Evolutionary conservation across 495 filamentous ascomycete species (phyloP).

Genomic region (Penicillium silybi): DNA sequence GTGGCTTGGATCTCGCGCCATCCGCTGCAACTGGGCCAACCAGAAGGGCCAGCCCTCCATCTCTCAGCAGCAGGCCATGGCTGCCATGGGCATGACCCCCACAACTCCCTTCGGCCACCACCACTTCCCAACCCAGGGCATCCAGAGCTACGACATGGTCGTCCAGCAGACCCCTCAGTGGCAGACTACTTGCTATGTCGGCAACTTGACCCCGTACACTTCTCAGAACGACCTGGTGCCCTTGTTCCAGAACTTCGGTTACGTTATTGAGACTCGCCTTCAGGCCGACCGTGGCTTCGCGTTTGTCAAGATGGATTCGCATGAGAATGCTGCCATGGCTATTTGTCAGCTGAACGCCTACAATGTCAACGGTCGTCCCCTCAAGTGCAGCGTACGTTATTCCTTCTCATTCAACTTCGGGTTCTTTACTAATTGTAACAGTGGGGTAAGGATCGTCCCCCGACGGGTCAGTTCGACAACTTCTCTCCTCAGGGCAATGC

Average conservation of each 20-base stretch:
- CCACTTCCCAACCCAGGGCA: conserved; percentile 94
- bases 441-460: conserved; percentile 99
- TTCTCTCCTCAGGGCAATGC: conserved; percentile 65
- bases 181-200: conserved; percentile 99
- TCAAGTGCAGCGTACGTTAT: conserved; percentile 93
- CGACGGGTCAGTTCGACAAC: conserved; percentile 75
- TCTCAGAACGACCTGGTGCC: conserved; percentile 93
- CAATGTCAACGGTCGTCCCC: conserved; percentile 92
- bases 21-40: conserved; percentile 99
- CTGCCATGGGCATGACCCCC: conserved; percentile 97
- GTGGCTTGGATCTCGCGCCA: conserved; percentile 97
- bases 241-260: conserved; percentile 97
- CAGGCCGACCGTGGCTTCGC: conserved; percentile 97
- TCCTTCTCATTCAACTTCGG: background rate
- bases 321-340: conserved; percentile 97
- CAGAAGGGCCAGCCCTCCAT: conserved; percentile 99
- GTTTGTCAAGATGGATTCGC: conserved; percentile 98
- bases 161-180: conserved; percentile 94
- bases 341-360: conserved; percentile 97
- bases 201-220: conserved; percentile 96
- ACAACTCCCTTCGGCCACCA: conserved; percentile 96
- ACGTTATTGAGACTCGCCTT: conserved; percentile 94
- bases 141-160: conserved; percentile 98
- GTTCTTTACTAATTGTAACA: conserved; percentile 27
- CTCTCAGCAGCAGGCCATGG: conserved; percentile 95